Conservation (phyloP, 208 protist species). For the Acanthamoeba healyi region DNA sequence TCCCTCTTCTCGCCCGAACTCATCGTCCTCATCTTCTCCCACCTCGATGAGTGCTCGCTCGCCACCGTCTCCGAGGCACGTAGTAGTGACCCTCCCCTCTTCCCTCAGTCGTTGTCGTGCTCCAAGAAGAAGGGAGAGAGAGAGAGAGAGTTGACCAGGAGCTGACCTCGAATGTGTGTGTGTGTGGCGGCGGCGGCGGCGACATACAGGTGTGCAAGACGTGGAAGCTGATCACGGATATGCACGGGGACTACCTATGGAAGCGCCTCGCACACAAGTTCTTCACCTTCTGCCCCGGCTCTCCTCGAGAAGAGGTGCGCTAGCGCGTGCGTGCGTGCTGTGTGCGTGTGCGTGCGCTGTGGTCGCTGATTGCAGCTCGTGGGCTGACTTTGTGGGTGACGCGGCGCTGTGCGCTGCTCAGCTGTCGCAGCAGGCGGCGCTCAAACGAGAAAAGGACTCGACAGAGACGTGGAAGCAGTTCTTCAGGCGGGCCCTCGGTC, state of each 20-base stretch:
- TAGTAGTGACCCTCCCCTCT: too few relatives aligned
- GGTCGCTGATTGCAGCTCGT: too few relatives aligned
- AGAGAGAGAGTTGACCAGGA: too few relatives aligned
- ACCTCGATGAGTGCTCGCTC: constrained; percentile 43
- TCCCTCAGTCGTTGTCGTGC: neutral
- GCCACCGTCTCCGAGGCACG: neutral
- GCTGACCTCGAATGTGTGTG: too few relatives aligned
- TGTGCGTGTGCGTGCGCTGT: too few relatives aligned
- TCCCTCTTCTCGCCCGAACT: constrained; percentile 16
- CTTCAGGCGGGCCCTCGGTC: neutral
- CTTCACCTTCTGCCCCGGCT: constrained; percentile 11
- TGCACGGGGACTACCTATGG: constrained; percentile 56
- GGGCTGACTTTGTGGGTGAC: too few relatives aligned
- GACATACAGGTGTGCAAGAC: constrained; percentile 30
- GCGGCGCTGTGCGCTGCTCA: neutral
- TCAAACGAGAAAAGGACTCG: neutral
- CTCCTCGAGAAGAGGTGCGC: neutral
- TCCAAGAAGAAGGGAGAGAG: too few relatives aligned
- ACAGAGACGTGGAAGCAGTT: constrained; percentile 9
- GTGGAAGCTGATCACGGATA: constrained; percentile 42
- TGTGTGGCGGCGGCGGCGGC: too few relatives aligned
- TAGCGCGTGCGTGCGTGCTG: neutral
- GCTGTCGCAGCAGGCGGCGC: neutral
- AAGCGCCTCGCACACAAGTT: neutral
- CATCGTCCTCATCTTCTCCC: constrained; percentile 36